phyloP scores from a whole-genome alignment of 805 yeast species.

The Candida ortonii region DNA sequence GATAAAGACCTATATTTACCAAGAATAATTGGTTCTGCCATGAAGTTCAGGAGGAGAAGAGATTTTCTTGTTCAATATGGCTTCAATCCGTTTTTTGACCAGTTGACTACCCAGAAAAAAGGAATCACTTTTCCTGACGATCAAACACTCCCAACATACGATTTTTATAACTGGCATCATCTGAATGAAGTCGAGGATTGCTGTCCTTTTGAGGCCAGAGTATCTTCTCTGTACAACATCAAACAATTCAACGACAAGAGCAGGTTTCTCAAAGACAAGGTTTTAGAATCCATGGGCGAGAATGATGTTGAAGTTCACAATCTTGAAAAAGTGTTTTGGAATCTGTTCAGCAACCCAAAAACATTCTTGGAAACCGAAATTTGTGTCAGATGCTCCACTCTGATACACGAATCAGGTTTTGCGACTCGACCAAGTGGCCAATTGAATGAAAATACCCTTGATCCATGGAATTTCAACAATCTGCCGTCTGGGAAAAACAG shows the following conservation, averaged over 20 bases:
- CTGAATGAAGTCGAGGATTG: constrained; percentile 37
- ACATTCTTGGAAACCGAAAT: constrained; percentile 36
- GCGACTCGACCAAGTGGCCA: constrained; percentile 19
- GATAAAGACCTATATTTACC: constrained; percentile 28
- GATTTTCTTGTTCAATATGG: constrained; percentile 50
- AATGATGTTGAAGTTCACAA: constrained; percentile 20
- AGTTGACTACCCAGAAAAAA: constrained; percentile 42
- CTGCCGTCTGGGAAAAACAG: constrained; percentile 50
- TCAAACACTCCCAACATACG: constrained; percentile 38
- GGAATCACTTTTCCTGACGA: constrained; percentile 35
- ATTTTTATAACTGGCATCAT: constrained; percentile 45
- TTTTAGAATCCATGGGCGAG: constrained; percentile 22
- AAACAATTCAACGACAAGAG: constrained; percentile 60
- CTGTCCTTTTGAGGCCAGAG: constrained; percentile 36
- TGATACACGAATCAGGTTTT: constrained; percentile 41
- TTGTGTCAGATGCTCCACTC: constrained; percentile 33
- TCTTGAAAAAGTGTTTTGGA: constrained; percentile 45
- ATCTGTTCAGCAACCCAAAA: constrained; percentile 31
- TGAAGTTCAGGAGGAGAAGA: constrained; percentile 44
- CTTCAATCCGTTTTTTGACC: constrained; percentile 47
- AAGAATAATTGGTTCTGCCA: constrained; percentile 44
- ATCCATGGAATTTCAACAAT: constrained; percentile 60
- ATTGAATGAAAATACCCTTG: constrained; percentile 9
- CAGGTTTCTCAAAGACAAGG: constrained; percentile 35
- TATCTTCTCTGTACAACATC: constrained; percentile 52